Evolutionary conservation across 768 basidiomycete species (phyloP), one percentile per base, ranked within the genome.

Genomic region (Amanita fuliginea): DNA sequence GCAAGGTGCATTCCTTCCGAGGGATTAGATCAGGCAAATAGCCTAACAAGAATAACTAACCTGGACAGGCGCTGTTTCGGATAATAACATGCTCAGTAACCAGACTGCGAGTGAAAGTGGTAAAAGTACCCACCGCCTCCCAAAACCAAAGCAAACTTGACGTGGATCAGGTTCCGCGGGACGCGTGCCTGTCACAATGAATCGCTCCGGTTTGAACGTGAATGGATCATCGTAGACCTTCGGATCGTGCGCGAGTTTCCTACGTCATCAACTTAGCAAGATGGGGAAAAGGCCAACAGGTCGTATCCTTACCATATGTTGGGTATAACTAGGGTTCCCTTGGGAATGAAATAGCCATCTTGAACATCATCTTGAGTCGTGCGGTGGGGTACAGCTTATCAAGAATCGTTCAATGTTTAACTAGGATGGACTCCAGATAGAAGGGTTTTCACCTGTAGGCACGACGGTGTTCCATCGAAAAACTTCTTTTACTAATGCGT

Each of bases 111-210:
- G 45, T 30, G 47, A 44, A 44, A 51, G 8, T 34, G 49, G 49
- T 42, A 28, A 8, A 43, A 44, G 24, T 30, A 63, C 72, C 53
- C 52, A 73, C 74, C 83, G 74, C 64, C 83, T 68, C 42, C 83
- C 83, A 57, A 83, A 86, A 6, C 83, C 83, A 63, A 84, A 86
- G 56, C 76, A 80, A 42, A 80, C 59, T 42, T 69, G 69, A 48
- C 76, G 76, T 52, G 81, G 79, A 61, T 83, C 81, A 16, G 56
- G 60, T 56, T 82, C 77, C 26, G 71, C 71, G 39, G 62, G 54
- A 42, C 62, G 64, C 46, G 60, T 66, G 52, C 66, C 69, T 16
- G 62, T 64, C 59, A 68, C 63, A 28, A 83, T 65, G 62, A 76
- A 83, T 26, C 82, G 75, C 46, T 77, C 77, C 18, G 82, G 82